Evolutionary conservation across 2,329 filamentous ascomycete species (phyloP).

Genomic region (Aureobasidium sp.): DNA sequence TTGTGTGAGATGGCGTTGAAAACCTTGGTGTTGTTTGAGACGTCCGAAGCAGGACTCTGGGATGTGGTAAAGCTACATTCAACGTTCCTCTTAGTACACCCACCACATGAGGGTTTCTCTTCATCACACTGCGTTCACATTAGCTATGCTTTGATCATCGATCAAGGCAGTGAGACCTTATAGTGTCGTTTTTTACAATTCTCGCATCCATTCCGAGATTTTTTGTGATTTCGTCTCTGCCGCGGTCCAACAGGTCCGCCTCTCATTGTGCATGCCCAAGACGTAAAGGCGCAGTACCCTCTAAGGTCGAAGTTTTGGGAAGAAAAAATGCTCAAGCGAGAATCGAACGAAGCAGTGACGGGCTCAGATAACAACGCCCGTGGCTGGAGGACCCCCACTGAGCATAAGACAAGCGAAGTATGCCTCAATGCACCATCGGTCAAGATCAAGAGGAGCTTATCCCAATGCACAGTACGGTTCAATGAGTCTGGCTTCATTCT

Average conservation of each 20-base stretch:
- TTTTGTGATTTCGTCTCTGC: constrained; percentile 1
- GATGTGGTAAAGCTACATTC: constrained; percentile 17
- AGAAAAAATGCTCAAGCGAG: constrained; percentile 1
- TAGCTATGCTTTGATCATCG: neutral
- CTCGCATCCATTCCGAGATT: neutral
- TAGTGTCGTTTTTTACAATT: constrained; percentile 10
- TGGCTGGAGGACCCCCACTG: neutral
- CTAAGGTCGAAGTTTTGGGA: neutral
- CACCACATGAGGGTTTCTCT: constrained; percentile 19
- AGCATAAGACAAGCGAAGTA: neutral
- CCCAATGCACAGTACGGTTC: neutral
- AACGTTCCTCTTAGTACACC: constrained; percentile 19
- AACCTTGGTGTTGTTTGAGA: neutral
- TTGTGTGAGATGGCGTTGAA: constrained; percentile 11
- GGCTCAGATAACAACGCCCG: neutral
- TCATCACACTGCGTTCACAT: constrained; percentile 21
- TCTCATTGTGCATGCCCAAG: neutral
- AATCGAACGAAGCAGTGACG: neutral
- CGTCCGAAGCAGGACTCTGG: neutral
- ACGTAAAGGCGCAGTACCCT: neutral
- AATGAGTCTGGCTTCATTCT: neutral
- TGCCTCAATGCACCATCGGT: neutral
- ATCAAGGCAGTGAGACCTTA: too few relatives aligned
- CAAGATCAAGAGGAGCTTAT: neutral
- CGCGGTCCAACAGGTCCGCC: neutral